Conservation (phyloP, 169 alveolate species). For the Plasmodium vinckei region DNA sequence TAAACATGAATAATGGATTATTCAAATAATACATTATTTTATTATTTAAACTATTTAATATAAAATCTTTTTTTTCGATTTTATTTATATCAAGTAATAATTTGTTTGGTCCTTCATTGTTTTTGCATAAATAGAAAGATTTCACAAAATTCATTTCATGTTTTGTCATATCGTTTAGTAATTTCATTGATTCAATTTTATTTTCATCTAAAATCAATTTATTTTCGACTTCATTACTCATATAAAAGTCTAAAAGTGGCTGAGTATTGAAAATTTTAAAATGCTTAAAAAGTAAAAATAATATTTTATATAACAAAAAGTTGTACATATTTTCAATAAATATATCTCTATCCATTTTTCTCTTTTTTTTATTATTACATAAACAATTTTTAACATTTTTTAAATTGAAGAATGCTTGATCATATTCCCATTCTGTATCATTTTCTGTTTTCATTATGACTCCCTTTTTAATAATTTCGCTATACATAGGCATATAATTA, state of each 20-base stretch:
- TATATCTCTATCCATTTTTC: constrained; percentile 27
- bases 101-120: background rate
- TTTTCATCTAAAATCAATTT: background rate
- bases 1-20: constrained; percentile 66
- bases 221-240: constrained; percentile 16
- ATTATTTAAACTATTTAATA: constrained; percentile 65
- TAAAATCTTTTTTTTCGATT: constrained; percentile 48
- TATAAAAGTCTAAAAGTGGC: constrained; percentile 16
- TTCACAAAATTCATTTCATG: constrained; percentile 18
- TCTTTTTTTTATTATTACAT: constrained; percentile 3
- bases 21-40: constrained; percentile 69
- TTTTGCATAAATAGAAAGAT: background rate
- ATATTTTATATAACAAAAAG: constrained; percentile 54
- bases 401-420: background rate
- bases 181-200: background rate
- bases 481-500: constrained; percentile 75
- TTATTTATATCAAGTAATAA: constrained; percentile 4
- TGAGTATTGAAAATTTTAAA: constrained; percentile 33
- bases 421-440: background rate
- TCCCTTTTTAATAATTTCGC: constrained; percentile 14
- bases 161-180: constrained; percentile 20
- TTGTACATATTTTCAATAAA: constrained; percentile 60
- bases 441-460: background rate
- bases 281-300: constrained; percentile 45
- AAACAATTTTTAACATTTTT: background rate